Base-by-base conservation (phyloP, 108 stramenopile genomes). In the Bacterosira constricta region DNA sequence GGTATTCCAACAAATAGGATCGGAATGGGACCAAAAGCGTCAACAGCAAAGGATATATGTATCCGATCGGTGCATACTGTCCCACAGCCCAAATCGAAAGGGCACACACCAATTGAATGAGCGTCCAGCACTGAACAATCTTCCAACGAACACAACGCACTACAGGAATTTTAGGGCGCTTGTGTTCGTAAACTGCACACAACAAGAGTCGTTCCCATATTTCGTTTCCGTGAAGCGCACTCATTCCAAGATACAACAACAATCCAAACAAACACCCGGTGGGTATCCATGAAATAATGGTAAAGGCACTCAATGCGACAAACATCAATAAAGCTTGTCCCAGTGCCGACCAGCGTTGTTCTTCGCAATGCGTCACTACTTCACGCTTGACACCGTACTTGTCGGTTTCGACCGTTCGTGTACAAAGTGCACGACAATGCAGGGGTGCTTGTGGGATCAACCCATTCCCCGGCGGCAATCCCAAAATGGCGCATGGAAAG, bases 401-500 rank as follows among this genome's bases (percentile, higher is more conserved):
- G 30, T 80, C 74, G 4, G 49, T 66, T 51, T 73, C 51, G 41
- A 69, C 66, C 20, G 67, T 63, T 1, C 75, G 69, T 0, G 71
- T 78, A 58, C 84, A 79, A 17, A 88, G 49, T 1, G 81, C 67
- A 57, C 83, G 75, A 9, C 63, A 51, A 59, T 88, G 87, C 23
- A 88, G 68, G 30, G 87, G 87, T 8, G 84, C 84, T 66, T 88
- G 84, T 38, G 84, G 87, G 39, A 88, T 83, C 45, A 88, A 58
- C 26, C 84, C 87, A 64, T 61, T 73, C 13, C 77, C 75, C 31
- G 87, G 84, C 6, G 87, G 87, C 17, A 88, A 44, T 18, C 87
- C 87, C 42, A 88, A 50, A 2, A 85, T 23, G 17, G 70, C 87
- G 36, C 82, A 85, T 21, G 84, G 76, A 53, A 85, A 44, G 37